These are phyloP conservation scores for Cucurbita ficifolia DNA, from an alignment of 306 rosid genomes.

Conservation along the genomic window DNA sequence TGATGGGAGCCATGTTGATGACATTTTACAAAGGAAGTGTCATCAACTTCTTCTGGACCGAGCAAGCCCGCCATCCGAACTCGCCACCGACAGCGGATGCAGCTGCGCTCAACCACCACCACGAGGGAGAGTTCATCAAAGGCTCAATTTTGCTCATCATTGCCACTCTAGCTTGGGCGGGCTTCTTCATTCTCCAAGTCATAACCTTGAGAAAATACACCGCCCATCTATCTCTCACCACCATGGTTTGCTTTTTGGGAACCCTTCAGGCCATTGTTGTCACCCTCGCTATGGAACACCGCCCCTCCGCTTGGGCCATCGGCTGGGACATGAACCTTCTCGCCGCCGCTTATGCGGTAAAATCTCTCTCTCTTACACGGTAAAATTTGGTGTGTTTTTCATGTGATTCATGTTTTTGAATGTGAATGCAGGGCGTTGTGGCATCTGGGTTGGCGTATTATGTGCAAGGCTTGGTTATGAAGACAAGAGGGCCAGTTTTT, in stretches of 20 bases:
- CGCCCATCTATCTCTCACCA: slow-evolving; percentile 78
- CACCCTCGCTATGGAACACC: slow-evolving; percentile 54
- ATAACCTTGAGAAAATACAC: slow-evolving; percentile 54
- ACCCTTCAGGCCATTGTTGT: slow-evolving; percentile 67
- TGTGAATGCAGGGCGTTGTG: slow-evolving; percentile 48
- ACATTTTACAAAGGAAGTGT: slow-evolving; percentile 82
- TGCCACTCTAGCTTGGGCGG: slow-evolving; percentile 78
- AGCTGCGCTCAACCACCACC: neutral
- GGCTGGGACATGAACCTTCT: slow-evolving; percentile 85
- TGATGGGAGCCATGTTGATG: slow-evolving; percentile 88
- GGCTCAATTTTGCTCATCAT: slow-evolving; percentile 74
- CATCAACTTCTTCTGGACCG: slow-evolving; percentile 36
- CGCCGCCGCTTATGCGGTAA: slow-evolving; percentile 90
- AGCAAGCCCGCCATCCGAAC: slow-evolving; percentile 26
- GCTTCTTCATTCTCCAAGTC: slow-evolving; percentile 82
- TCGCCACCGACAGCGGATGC: slow-evolving; percentile 12
- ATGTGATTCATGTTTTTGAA: neutral
- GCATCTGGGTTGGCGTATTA: slow-evolving; percentile 56
- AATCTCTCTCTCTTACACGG: neutral
- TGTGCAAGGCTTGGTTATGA: slow-evolving; percentile 73
- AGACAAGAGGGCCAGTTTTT: slow-evolving; percentile 75
- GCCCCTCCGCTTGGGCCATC: slow-evolving; percentile 56
- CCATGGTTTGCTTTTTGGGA: slow-evolving; percentile 66
- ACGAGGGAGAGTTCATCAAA: slow-evolving; percentile 52
- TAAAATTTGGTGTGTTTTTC: neutral